A percentile compares a stretch with the other conserved stretches of the same genome.
phyloP scores from a whole-genome alignment of 495 filamentous ascomycete genomes.

The Hypomontagnella monticulosa region DNA sequence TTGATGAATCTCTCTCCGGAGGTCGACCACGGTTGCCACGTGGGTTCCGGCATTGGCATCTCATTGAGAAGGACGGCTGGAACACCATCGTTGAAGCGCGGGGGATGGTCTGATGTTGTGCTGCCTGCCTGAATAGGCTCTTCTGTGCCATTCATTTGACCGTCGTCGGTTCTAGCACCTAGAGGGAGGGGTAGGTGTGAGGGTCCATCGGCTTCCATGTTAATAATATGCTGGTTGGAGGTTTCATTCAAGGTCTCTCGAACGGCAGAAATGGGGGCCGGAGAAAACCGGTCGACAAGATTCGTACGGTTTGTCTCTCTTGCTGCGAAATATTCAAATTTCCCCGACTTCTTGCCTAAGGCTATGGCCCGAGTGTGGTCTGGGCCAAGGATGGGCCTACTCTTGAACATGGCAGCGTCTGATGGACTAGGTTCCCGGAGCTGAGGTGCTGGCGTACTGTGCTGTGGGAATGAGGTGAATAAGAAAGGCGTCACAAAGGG shows the following conservation, averaged over 20 bases:
- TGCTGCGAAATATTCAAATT: conserved; percentile 52
- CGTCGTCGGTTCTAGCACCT: neutral
- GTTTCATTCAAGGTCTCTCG: conserved; percentile 24
- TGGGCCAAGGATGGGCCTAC: conserved; percentile 19
- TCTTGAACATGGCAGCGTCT: conserved; percentile 57
- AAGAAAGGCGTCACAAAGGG: conserved; percentile 22
- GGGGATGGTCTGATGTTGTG: neutral
- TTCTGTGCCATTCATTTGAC: neutral
- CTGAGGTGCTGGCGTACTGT: neutral
- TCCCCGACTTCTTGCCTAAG: conserved; percentile 49
- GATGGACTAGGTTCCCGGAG: conserved; percentile 52
- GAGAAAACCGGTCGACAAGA: conserved; percentile 7
- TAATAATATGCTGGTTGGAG: neutral
- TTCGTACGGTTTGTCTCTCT: conserved; percentile 48
- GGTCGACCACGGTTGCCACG: conserved; percentile 27
- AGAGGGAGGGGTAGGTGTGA: neutral
- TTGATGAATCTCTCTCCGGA: conserved; percentile 46
- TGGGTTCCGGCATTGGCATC: conserved; percentile 22
- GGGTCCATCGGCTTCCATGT: neutral
- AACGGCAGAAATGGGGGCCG: conserved; percentile 26
- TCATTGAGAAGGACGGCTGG: conserved; percentile 14
- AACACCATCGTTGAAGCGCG: neutral
- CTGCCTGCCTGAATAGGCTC: neutral
- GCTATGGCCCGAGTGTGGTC: conserved; percentile 30
- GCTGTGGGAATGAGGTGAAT: conserved; percentile 13